Evolutionary conservation across 345 rosid genomes (phyloP).

Genomic region (Brassica carinata): DNA sequence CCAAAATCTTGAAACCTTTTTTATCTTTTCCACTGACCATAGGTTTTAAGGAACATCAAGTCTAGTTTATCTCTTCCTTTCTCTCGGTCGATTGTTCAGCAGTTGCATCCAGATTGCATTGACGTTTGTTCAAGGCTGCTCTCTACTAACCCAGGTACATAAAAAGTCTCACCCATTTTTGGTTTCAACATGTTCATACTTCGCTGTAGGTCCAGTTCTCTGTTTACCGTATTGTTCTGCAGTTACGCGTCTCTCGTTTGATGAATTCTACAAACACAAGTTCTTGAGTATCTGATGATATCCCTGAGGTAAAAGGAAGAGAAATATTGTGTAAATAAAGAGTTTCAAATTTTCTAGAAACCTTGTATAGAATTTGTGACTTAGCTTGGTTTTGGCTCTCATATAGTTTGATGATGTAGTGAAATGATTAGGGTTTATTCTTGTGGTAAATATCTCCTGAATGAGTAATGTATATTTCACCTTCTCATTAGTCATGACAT

Average conservation of each 20-base stretch:
- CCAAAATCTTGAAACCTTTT: not conserved
- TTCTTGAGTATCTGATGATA: slow-evolving; percentile 40
- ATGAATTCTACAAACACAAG: slow-evolving; percentile 50
- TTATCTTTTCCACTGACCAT: not conserved
- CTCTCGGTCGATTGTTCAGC: slow-evolving; percentile 49
- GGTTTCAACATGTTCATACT: not conserved
- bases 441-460: slow-evolving; percentile 1
- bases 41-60: slow-evolving; percentile 55
- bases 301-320: not conserved
- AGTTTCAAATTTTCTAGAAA: not conserved
- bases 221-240: slow-evolving; percentile 22
- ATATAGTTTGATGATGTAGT: slow-evolving; percentile 13
- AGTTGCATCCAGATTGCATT: slow-evolving; percentile 57
- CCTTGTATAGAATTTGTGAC: not conserved
- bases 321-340: not conserved
- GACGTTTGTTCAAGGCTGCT: slow-evolving; percentile 70
- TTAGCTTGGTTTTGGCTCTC: not conserved
- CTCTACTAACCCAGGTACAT: slow-evolving; percentile 58
- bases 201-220: not conserved
- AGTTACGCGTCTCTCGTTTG: slow-evolving; percentile 50
- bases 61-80: slow-evolving; percentile 57
- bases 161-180: not conserved
- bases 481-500: slow-evolving; percentile 1
- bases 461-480: not conserved
- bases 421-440: not conserved